Base-by-base conservation (phyloP, 1,139 yeast genomes). In the Suhomyces guaymorum region DNA sequence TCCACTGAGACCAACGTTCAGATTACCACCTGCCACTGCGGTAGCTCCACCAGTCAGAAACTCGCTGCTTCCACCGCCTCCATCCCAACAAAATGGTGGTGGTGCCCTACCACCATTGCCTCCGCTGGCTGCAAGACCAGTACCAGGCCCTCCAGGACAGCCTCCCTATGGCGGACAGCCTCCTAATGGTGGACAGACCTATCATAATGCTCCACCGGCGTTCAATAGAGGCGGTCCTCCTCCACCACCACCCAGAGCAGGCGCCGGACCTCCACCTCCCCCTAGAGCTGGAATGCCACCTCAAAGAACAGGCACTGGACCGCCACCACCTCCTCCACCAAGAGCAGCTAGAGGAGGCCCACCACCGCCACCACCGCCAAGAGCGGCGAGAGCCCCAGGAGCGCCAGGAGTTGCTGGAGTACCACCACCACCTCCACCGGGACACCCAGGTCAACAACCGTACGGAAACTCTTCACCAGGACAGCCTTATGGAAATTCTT, bases 21-120 rank as follows among this genome's bases (percentile, higher is more conserved):
- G 57, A 33, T 51, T 59, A 10, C 69, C 69, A 15, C 68, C 69
- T 4, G 42, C 55, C 15, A 48, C 47, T 37, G 52, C 57, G 2
- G 54, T 58, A 7, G 57, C 57, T 7, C 59, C 51, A 4, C 47
- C 48, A 2, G 46, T 41, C 3, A 26, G 37, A 11, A 38, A 35
- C 33, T 35, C 51, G 7, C 37, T 38, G 24, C 33, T 37, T 3
- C 43, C 41, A 4, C 46, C 47, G 3, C 42, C 46, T 7, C 36
- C 38, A 9, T 19, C 30, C n/a, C 37, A 32, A 12, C 32, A 34
- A 24, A 32, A 27, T 7, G 43, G 43, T 21, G 35, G 15, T 19
- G 24, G 22, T 7, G 31, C 35, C 11, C n/a, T n/a, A n/a, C 35
- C 38, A 2, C 16, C 35, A 9, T 29, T 24, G 13, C 31, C 32